Evolutionary conservation across 768 basidiomycete species (phyloP), one percentile per base, ranked within the genome.

Genomic region (Dentipellis fragilis): DNA sequence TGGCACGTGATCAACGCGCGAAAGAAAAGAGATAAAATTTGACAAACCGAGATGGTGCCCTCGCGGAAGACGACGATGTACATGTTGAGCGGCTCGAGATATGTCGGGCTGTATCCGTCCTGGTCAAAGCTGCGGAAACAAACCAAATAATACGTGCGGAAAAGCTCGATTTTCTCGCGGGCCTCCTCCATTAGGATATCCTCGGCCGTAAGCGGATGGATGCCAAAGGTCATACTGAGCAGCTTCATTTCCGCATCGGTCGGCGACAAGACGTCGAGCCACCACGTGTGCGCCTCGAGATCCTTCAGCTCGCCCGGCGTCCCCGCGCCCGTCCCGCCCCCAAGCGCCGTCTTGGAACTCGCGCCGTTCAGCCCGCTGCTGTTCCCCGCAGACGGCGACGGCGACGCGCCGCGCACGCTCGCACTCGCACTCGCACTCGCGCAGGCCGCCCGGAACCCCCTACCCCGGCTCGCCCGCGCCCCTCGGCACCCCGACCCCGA

Each of bases 181-280:
- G 94, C 89, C 74, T 99, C 96, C 71, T 99, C 96, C 87, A 98
- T 96, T 65, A 90, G 85, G 67, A 99, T 98, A 75, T 99, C 96
- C 75, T 99, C 96, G 17, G 95, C 95, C 4, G 96, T 99, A 61
- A 99, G 78, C 3, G 96, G 96, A 72, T 99, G 96, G 65, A 99
- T 96, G 17, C 80, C 81, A 70, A 98, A 99, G 10, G 95, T 93
- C 94, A 96, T 58, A 11, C 35, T 42, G 12, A 99, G 75, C 75
- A 94, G 84, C 67, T 91, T 91, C 96, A 99, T 98, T 71, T 99
- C 96, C 49, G 94, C 93, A 60, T 99, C 96, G 0, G 94, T 98
- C 0, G 96, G 96, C 55, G 83, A 87, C 53, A 85, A 80, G 1
- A 98, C 80, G 64, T 99, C 96, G 59, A 99, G 70, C 96, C 96